Conservation (phyloP, 2,329 filamentous ascomycete genomes). For the Diaporthe sp. region DNA sequence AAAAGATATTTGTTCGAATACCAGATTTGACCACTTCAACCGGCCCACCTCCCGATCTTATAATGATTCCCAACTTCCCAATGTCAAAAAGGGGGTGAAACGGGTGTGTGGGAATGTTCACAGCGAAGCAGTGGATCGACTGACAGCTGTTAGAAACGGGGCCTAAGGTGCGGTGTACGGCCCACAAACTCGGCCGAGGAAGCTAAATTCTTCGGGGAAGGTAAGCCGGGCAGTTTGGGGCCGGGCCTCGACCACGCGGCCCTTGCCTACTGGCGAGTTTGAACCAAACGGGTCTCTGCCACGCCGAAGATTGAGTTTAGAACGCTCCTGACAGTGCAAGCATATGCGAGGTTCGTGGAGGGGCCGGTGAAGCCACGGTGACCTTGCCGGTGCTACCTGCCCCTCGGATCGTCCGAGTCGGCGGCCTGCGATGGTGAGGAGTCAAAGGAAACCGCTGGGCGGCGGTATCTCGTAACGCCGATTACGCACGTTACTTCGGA, state of each 20-base stretch:
- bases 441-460: background rate
- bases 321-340: background rate
- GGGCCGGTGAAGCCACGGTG: background rate
- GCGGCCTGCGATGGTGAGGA: background rate
- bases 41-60: background rate
- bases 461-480: conserved; percentile 20
- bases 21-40: too few relatives aligned
- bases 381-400: background rate
- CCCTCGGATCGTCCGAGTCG: background rate
- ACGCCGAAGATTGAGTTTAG: background rate
- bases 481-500: background rate
- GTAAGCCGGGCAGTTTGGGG: conserved; percentile 8
- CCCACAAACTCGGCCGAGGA: conserved; percentile 23
- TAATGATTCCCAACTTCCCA: background rate
- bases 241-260: background rate
- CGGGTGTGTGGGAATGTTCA: background rate
- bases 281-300: conserved; percentile 5
- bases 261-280: background rate
- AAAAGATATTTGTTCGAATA: background rate
- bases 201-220: conserved; percentile 28
- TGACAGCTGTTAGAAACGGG: background rate
- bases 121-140: conserved; percentile 6
- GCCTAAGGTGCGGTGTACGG: conserved; percentile 17
- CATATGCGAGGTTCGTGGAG: background rate
- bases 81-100: background rate